Evolutionary conservation across 2,329 filamentous ascomycete genomes (phyloP), one percentile per base, ranked within the genome.

Genomic region (Pseudocercospora musae): DNA sequence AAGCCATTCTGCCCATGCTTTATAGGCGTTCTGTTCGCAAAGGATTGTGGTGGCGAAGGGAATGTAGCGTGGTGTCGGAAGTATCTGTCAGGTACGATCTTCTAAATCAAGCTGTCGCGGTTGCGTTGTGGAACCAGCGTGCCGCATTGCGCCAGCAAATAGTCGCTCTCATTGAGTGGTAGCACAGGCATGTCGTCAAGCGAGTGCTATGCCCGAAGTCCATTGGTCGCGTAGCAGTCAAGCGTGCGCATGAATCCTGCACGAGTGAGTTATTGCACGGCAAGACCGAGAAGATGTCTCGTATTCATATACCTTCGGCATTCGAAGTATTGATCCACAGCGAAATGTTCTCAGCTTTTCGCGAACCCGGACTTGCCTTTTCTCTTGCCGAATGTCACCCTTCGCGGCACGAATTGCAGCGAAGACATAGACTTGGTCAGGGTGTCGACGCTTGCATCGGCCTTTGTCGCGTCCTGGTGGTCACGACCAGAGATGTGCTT

Each of bases 301-400:
- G 48, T 52, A 31, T 31, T 52, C 48, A 29, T 18, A 8, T 37
- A n/a, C 33, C 13, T 37, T 15, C 37, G 37, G 37, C 1, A 7
- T 8, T 40, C 15, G 37, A 40, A 18, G 37, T 18, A 40, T 40
- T 40, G 37, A 40, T 40, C 37, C 37, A n/a, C 37, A 40, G n/a
- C 37, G 15, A 40, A 15, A 18, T n/a, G 15, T 40, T 40, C 7
- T 52, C 48, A 52, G 46, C 64, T 66, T 56, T 67, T 70, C n/a
- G 66, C 68, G 53, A 70, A 69, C 2, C 68, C 68, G 3, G 66
- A 60, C 29, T 68, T 70, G 21, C 67, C 66, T 46, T 66, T 67
- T 8, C 63, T 57, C 46, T 69, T 69, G 23, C 67, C 67, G 56
- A 70, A 70, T 2, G 66, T 67, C 11, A 70, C 57, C 20, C 65